A percentile compares a stretch with the other conserved stretches of the same genome.
These are phyloP conservation scores for Dalbergia oliveri DNA, from an alignment of 306 rosid genomes.

Conservation along the genomic window DNA sequence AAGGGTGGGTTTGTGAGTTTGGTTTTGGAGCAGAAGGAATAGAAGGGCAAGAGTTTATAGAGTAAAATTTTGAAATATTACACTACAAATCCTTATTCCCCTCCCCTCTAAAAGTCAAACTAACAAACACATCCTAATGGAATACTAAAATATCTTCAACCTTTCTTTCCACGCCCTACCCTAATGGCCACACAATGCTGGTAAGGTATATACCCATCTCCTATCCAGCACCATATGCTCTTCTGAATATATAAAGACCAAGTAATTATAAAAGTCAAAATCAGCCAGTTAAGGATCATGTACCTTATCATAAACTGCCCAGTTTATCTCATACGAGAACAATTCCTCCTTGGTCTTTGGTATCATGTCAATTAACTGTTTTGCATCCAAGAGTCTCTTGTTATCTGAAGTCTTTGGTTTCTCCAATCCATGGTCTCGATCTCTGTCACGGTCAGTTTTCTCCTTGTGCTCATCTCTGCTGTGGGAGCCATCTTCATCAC, in stretches of 20 bases:
- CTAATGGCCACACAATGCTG: background rate
- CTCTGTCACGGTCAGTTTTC: constrained; percentile 68
- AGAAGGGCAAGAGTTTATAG: too few species aligned
- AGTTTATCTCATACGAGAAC: constrained; percentile 89
- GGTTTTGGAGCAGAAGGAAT: too few species aligned
- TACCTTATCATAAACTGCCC: constrained; percentile 95
- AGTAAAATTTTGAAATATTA: too few species aligned
- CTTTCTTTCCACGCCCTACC: background rate
- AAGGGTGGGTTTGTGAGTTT: too few species aligned
- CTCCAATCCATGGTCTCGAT: constrained; percentile 70
- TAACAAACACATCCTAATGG: background rate
- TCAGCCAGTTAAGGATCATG: constrained; percentile 11
- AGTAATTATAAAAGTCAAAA: background rate
- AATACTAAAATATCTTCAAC: background rate
- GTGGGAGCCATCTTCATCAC: constrained; percentile 71
- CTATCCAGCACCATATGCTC: background rate
- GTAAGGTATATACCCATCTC: background rate
- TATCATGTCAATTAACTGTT: constrained; percentile 96
- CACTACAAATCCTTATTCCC: too few species aligned
- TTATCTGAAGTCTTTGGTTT: constrained; percentile 75
- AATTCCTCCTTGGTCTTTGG: constrained; percentile 97
- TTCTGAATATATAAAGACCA: constrained; percentile 4
- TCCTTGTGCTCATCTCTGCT: constrained; percentile 75
- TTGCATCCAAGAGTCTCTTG: constrained; percentile 86
- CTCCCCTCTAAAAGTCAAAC: too few species aligned